Evolutionary conservation across 2,329 filamentous ascomycete genomes (phyloP).

Genomic region (Davidsoniella virescens): DNA sequence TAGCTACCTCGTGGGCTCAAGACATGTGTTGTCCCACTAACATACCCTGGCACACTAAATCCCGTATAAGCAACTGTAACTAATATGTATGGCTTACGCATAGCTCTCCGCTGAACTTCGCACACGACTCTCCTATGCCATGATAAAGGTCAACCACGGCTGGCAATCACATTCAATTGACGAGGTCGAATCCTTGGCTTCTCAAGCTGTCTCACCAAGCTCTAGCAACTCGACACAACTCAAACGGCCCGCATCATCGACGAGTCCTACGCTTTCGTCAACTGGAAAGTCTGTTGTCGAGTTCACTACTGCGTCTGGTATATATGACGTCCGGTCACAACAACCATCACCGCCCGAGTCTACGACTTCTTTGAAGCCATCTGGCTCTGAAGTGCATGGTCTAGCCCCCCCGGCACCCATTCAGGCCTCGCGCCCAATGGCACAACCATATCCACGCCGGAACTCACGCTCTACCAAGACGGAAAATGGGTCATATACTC

Average conservation of each 20-base stretch:
- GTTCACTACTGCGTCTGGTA: slow-evolving; percentile 2
- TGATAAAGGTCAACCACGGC: slow-evolving; percentile 81
- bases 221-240: slow-evolving; percentile 41
- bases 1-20: not conserved
- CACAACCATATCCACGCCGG: slow-evolving; percentile 25
- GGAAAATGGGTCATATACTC: slow-evolving; percentile 21
- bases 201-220: slow-evolving; percentile 47
- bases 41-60: not conserved
- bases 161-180: slow-evolving; percentile 68
- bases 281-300: slow-evolving; percentile 8
- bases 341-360: slow-evolving; percentile 3
- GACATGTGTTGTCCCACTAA: not conserved
- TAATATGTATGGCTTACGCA: not conserved
- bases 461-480: slow-evolving; percentile 29
- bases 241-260: slow-evolving; percentile 32
- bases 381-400: slow-evolving; percentile 8
- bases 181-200: slow-evolving; percentile 60
- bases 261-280: slow-evolving; percentile 27
- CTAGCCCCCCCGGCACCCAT: slow-evolving; percentile 40
- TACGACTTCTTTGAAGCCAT: not conserved
- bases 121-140: slow-evolving; percentile 77
- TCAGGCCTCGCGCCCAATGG: slow-evolving; percentile 28
- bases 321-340: slow-evolving; percentile 8
- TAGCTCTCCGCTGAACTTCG: slow-evolving; percentile 66
- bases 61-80: not conserved